Evolutionary conservation across 73 alveolate species (phyloP).

Genomic region (Effrenium voratum): DNA sequence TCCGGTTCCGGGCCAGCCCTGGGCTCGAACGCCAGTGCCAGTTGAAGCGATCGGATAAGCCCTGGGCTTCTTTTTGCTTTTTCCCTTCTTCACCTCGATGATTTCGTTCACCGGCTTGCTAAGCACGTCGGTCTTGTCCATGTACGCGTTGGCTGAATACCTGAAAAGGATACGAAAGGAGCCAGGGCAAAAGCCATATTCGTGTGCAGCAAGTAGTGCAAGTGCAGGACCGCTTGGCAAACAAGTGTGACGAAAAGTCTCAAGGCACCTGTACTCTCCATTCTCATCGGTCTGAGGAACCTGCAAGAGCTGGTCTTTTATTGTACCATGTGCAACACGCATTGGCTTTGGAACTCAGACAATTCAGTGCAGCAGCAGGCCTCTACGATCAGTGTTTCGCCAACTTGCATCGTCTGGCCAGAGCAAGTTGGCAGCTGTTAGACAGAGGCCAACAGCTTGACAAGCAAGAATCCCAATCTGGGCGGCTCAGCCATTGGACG

Average conservation of each 20-base stretch:
- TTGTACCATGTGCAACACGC: background rate
- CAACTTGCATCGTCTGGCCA: conserved; percentile 65
- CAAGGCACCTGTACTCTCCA: conserved; percentile 68
- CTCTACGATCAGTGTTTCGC: conserved; percentile 82
- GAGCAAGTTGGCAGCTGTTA: too few species aligned
- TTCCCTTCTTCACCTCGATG: conserved; percentile 87
- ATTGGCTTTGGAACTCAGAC: background rate
- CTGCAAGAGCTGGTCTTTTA: background rate
- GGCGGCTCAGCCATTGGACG: conserved; percentile 65
- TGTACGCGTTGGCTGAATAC: conserved; percentile 74
- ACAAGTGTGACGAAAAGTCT: background rate
- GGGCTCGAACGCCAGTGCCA: background rate
- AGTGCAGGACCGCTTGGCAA: background rate
- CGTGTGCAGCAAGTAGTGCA: background rate
- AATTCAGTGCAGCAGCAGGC: background rate
- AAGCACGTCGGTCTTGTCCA: conserved; percentile 91
- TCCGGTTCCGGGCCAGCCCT: conserved; percentile 93
- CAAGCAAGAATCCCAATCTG: background rate
- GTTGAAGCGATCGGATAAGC: background rate
- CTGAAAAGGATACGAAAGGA: background rate
- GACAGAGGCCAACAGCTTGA: too few species aligned
- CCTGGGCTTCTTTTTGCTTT: conserved; percentile 40
- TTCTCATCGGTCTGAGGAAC: conserved; percentile 92
- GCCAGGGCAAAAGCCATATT: background rate
- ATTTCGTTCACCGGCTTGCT: conserved; percentile 88